Conservation (phyloP, 805 yeast genomes). For the Kockiozyma suomiensis region DNA sequence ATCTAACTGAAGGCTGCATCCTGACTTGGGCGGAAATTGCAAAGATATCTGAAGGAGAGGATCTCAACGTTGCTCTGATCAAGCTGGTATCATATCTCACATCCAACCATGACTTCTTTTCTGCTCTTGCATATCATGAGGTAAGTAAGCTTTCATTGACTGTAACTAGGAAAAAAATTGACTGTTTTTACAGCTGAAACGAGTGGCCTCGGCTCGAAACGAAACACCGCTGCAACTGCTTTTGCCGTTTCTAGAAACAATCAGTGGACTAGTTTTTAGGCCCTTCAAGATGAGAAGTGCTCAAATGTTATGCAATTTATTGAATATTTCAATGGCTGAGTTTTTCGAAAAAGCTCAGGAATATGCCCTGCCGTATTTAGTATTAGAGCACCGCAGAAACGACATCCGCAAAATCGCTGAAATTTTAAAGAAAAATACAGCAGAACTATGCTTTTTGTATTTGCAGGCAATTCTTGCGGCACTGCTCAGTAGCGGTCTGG, state of each 20-base stretch:
- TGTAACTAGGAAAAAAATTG: too few species aligned
- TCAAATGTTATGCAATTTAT: slow-evolving; percentile 61
- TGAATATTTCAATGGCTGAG: slow-evolving; percentile 61
- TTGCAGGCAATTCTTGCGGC: slow-evolving; percentile 60
- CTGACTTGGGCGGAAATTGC: slow-evolving; percentile 67
- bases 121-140: slow-evolving; percentile 68
- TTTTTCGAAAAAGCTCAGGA: slow-evolving; percentile 70
- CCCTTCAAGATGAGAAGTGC: slow-evolving; percentile 57
- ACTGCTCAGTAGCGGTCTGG: slow-evolving; percentile 54
- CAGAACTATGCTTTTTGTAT: slow-evolving; percentile 53
- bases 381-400: slow-evolving; percentile 66
- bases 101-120: slow-evolving; percentile 63
- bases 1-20: slow-evolving; percentile 37
- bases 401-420: slow-evolving; percentile 64
- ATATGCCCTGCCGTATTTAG: slow-evolving; percentile 74
- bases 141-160: slow-evolving; percentile 42
- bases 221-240: slow-evolving; percentile 77
- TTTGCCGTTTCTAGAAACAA: slow-evolving; percentile 75
- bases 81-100: slow-evolving; percentile 68
- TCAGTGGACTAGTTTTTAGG: slow-evolving; percentile 65
- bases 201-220: slow-evolving; percentile 53
- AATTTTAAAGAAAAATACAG: slow-evolving; percentile 50
- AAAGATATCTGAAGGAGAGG: slow-evolving; percentile 63
- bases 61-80: slow-evolving; percentile 64
- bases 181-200: slow-evolving; percentile 22